phyloP scores from a whole-genome alignment of 75 land plant genomes.

The Cupressus sempervirens region DNA sequence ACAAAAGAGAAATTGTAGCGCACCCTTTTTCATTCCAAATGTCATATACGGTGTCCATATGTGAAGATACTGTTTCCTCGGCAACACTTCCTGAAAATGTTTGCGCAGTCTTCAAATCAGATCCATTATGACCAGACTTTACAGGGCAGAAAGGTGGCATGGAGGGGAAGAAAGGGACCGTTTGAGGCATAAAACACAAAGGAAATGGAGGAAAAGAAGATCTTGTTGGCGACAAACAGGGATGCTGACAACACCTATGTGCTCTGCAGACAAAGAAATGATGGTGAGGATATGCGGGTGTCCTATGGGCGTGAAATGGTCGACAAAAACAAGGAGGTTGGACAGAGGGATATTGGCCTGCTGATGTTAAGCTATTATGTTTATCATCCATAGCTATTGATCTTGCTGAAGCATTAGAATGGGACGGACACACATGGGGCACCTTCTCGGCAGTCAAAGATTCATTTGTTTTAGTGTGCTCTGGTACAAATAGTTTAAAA shows the following conservation, averaged over 20 bases:
- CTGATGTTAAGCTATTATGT: not conserved
- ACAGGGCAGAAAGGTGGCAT: not conserved
- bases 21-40: conserved; percentile 8
- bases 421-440: not conserved
- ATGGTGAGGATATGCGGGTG: conserved; percentile 4
- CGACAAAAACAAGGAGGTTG: not conserved
- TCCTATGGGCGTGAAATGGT: not conserved
- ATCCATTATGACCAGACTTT: not conserved
- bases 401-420: not conserved
- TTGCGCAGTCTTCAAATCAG: not conserved
- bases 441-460: not conserved
- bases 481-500: not conserved
- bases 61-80: not conserved
- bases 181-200: not conserved
- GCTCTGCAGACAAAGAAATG: conserved; percentile 1
- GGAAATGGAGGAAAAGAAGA: not conserved
- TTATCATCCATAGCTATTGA: not conserved
- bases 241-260: not conserved
- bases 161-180: not conserved
- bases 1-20: not conserved
- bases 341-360: not conserved
- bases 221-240: not conserved
- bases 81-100: not conserved
- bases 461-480: not conserved
- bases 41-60: not conserved